These are phyloP conservation scores for Capillidium heterosporum DNA, from an alignment of 371 early-diverging fungal genomes.

Conservation along the genomic window DNA sequence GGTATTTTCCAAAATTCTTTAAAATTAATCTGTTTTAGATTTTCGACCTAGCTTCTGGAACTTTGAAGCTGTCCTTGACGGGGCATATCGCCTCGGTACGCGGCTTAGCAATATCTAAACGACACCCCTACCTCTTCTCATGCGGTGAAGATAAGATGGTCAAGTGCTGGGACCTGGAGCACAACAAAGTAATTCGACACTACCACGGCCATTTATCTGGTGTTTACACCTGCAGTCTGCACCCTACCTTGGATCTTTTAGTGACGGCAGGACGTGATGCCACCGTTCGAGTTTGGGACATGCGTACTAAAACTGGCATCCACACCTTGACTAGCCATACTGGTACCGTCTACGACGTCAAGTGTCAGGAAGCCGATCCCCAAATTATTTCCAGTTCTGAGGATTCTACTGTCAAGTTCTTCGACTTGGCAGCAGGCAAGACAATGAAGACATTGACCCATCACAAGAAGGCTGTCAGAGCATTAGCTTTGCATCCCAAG, in stretches of 20 bases:
- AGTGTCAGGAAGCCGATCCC: constrained; percentile 86
- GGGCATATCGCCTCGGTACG: constrained; percentile 93
- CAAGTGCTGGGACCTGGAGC: constrained; percentile 96
- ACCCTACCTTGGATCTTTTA: constrained; percentile 83
- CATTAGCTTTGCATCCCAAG: constrained; percentile 74
- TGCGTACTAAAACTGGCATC: constrained; percentile 87
- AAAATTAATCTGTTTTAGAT: constrained; percentile 26
- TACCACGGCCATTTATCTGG: constrained; percentile 95
- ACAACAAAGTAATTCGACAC: constrained; percentile 93
- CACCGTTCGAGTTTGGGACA: constrained; percentile 91
- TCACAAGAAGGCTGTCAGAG: constrained; percentile 91
- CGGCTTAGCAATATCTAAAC: constrained; percentile 77
- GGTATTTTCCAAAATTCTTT: constrained; percentile 15
- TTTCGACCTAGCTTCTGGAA: constrained; percentile 95
- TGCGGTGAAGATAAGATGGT: constrained; percentile 94
- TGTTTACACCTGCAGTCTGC: constrained; percentile 73
- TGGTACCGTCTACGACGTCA: constrained; percentile 66
- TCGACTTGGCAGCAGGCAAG: constrained; percentile 94
- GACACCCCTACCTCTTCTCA: constrained; percentile 92
- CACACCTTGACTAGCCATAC: constrained; percentile 80
- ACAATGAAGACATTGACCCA: constrained; percentile 85
- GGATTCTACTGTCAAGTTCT: constrained; percentile 83
- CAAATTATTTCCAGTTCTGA: constrained; percentile 86
- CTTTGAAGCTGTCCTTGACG: constrained; percentile 82
- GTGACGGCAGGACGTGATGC: constrained; percentile 93